A percentile compares a stretch with the other conserved stretches of the same genome.
phyloP scores from a whole-genome alignment of 345 rosid species.

The sweet orange (Citrus sinensis) region DVS_A1.0 CM039165.1:37402501-37403000 shows the following conservation, averaged over 20 bases:
- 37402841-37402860: neutral
- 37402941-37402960: neutral
- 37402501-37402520: neutral
- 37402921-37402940: conserved; percentile 5
- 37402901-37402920: neutral
- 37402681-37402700: no score
- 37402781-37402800: no score
- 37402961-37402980: neutral
- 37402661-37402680: no score
- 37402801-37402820: neutral
- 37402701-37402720: no score
- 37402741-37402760: neutral
- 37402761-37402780: neutral
- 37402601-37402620: neutral
- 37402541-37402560: neutral
- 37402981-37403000: conserved; percentile 7
- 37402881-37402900: neutral
- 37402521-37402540: neutral
- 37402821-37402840: no score
- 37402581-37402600: neutral
- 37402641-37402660: neutral
- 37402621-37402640: neutral
- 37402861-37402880: neutral
- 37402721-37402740: no score
- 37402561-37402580: neutral